Evolutionary conservation across 1,284 basidiomycete genomes (phyloP).

Genomic region (Hymenochaete sp.): DNA sequence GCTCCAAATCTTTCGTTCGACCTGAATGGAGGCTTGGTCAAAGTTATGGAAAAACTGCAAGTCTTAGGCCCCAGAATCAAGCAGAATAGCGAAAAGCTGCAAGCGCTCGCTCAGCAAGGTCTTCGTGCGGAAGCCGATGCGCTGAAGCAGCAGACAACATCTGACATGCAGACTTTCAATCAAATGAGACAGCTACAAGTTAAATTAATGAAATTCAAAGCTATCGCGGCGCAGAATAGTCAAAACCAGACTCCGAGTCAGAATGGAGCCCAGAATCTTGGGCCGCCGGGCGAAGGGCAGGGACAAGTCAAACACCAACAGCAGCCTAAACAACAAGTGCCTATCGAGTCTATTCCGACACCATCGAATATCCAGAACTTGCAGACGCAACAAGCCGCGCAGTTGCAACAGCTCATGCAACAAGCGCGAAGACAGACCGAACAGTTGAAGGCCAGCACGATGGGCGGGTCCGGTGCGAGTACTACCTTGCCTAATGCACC

Average conservation of each 20-base stretch:
- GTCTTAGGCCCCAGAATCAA: slow-evolving; percentile 7
- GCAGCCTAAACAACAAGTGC: too few species aligned
- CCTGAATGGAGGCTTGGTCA: slow-evolving; percentile 1
- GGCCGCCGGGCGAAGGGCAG: too few species aligned
- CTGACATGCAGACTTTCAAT: slow-evolving; percentile 1
- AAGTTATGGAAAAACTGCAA: not conserved
- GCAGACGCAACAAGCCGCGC: slow-evolving; percentile 5
- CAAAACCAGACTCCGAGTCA: too few species aligned
- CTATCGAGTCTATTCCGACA: slow-evolving; percentile 1
- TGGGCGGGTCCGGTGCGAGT: too few species aligned
- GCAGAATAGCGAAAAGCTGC: not conserved
- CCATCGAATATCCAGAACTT: too few species aligned
- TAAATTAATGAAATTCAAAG: too few species aligned
- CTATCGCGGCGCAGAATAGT: too few species aligned
- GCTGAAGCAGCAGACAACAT: slow-evolving; percentile 1
- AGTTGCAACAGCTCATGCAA: too few species aligned
- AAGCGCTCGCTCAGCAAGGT: slow-evolving; percentile 2
- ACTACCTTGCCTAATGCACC: too few species aligned
- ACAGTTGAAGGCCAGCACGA: slow-evolving; percentile 5
- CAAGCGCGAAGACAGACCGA: slow-evolving; percentile 4
- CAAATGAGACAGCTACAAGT: slow-evolving; percentile 5
- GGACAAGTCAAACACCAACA: too few species aligned
- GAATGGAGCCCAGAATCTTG: too few species aligned
- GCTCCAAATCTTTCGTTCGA: not conserved
- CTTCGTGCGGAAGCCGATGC: slow-evolving; percentile 7